These are phyloP conservation scores for Bruguiera gymnorhiza DNA, from an alignment of 345 rosid genomes.

Conservation along the genomic window DNA sequence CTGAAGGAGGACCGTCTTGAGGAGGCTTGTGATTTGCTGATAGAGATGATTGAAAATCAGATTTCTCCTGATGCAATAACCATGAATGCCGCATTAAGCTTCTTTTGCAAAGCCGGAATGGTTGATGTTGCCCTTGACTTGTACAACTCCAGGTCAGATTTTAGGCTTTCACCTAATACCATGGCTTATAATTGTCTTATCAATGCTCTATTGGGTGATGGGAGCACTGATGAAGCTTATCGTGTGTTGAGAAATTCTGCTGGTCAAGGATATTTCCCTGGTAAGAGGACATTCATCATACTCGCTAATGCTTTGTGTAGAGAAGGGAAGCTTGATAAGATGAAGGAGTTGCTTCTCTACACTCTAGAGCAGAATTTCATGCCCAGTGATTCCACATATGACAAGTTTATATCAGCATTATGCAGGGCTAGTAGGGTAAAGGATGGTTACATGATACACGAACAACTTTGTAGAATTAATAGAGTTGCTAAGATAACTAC, in stretches of 20 bases:
- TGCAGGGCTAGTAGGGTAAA: conserved; percentile 54
- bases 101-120: conserved; percentile 83
- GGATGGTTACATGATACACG: conserved; percentile 54
- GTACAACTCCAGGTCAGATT: conserved; percentile 54
- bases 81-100: conserved; percentile 64
- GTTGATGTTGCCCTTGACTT: conserved; percentile 67
- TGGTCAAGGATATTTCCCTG: conserved; percentile 58
- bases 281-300: conserved; percentile 41
- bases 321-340: conserved; percentile 57
- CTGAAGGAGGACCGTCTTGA: conserved; percentile 50
- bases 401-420: conserved; percentile 54
- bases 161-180: conserved; percentile 46
- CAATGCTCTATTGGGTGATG: conserved; percentile 50
- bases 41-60: conserved; percentile 59
- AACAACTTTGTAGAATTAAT: conserved; percentile 39
- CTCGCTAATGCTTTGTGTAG: conserved; percentile 65
- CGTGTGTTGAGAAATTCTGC: conserved; percentile 45
- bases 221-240: conserved; percentile 53
- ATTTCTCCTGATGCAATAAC: conserved; percentile 56
- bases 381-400: conserved; percentile 36
- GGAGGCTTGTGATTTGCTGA: conserved; percentile 60
- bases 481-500: conserved; percentile 20
- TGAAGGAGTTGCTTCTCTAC: conserved; percentile 49
- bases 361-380: conserved; percentile 41
- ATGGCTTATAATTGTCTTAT: conserved; percentile 65